These are phyloP conservation scores for Alopecurus myosuroides DNA, from an alignment of 176 grass and related monocot genomes.

Conservation along the genomic window DNA sequence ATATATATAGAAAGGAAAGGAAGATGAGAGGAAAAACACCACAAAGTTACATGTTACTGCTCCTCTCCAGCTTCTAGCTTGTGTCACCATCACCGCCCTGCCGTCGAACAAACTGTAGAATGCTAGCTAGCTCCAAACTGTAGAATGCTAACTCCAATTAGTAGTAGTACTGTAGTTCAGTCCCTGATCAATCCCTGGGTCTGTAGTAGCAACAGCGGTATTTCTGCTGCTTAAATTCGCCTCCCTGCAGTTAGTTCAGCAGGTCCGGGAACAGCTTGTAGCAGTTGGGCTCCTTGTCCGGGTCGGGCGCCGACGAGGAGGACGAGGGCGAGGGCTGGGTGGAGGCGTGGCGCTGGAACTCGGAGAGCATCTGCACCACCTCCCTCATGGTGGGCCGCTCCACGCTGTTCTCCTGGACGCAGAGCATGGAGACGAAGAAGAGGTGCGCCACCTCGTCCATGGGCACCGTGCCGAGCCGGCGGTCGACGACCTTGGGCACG, in stretches of 20 bases:
- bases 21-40: slow-evolving; percentile 1
- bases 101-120: slow-evolving; percentile 20
- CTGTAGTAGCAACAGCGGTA: background rate
- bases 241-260: slow-evolving; percentile 30
- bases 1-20: background rate
- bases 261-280: slow-evolving; percentile 89
- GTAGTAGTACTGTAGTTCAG: slow-evolving; percentile 18
- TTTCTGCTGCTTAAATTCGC: background rate
- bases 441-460: slow-evolving; percentile 72
- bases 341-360: slow-evolving; percentile 39
- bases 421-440: slow-evolving; percentile 87
- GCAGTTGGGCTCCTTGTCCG: slow-evolving; percentile 46
- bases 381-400: slow-evolving; percentile 93
- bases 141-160: slow-evolving; percentile 23
- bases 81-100: slow-evolving; percentile 17
- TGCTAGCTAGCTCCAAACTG: too few species aligned
- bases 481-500: slow-evolving; percentile 48
- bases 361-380: slow-evolving; percentile 89
- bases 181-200: background rate
- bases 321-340: slow-evolving; percentile 37
- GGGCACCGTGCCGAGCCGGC: slow-evolving; percentile 37
- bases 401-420: slow-evolving; percentile 86
- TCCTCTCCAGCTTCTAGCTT: slow-evolving; percentile 20
- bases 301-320: background rate
- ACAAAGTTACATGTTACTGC: slow-evolving; percentile 32